Evolutionary conservation across 768 basidiomycete genomes (phyloP).

Genomic region (Phanerodontia chrysosporium): DNA sequence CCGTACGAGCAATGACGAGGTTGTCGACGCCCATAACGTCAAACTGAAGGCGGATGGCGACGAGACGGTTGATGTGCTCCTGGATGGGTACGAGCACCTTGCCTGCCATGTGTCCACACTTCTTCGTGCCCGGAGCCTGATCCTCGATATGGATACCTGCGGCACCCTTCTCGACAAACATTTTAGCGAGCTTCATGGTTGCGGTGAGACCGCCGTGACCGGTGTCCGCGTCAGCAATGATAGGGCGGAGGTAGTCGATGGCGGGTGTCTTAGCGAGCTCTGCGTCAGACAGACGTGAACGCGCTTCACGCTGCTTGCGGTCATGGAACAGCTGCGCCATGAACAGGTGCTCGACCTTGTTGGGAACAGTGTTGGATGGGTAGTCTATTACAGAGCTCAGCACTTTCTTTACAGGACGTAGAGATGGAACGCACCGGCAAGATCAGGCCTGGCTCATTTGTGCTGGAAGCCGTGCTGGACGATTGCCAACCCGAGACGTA

Average conservation of each 20-base stretch:
- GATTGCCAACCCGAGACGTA: constrained; percentile 98
- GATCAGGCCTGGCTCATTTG: constrained; percentile 98
- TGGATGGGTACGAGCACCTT: constrained; percentile 96
- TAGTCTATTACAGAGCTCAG: constrained; percentile 58
- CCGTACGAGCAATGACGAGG: constrained; percentile 88
- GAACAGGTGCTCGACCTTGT: constrained; percentile 98
- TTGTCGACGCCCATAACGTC: constrained; percentile 99
- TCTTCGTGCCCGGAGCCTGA: constrained; percentile 96
- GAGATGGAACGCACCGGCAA: constrained; percentile 64
- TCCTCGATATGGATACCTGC: constrained; percentile 98
- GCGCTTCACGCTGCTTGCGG: constrained; percentile 87
- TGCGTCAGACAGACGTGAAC: constrained; percentile 62
- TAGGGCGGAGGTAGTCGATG: constrained; percentile 89
- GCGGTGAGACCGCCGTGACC: constrained; percentile 98
- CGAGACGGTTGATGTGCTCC: constrained; percentile 97
- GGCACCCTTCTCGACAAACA: constrained; percentile 96
- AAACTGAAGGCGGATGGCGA: constrained; percentile 95
- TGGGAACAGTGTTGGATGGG: constrained; percentile 97
- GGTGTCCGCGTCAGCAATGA: constrained; percentile 96
- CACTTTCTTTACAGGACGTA: neutral
- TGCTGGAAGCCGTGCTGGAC: constrained; percentile 88
- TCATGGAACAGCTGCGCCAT: constrained; percentile 99
- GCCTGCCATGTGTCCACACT: constrained; percentile 91
- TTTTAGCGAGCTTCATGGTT: constrained; percentile 96
- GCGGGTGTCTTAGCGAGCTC: constrained; percentile 66